These are phyloP conservation scores for Diaporthe ampelina DNA, from an alignment of 2,329 filamentous ascomycete genomes.

Conservation along the genomic window DNA sequence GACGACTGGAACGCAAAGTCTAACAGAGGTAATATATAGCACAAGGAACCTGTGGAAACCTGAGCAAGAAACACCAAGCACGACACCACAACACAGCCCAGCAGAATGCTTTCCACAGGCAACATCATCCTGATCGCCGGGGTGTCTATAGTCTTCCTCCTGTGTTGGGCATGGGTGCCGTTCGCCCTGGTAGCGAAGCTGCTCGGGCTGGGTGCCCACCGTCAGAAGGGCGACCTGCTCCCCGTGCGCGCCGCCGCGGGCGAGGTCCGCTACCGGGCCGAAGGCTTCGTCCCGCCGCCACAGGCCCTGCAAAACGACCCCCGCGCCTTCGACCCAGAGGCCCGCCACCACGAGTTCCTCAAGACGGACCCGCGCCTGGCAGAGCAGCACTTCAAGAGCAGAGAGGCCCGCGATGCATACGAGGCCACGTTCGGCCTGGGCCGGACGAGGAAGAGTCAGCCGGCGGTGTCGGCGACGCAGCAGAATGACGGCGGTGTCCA, in stretches of 20 bases:
- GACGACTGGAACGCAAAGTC: neutral
- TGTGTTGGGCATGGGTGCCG: slow-evolving; percentile 32
- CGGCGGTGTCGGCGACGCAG: neutral
- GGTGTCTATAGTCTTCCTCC: slow-evolving; percentile 3
- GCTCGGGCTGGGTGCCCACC: neutral
- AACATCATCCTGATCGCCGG: slow-evolving; percentile 27
- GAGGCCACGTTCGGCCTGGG: slow-evolving; percentile 56
- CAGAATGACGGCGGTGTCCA: neutral
- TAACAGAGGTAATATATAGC: neutral
- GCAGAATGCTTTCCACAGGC: neutral
- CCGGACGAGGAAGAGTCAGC: neutral
- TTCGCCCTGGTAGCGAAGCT: slow-evolving; percentile 1
- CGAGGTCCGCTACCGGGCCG: neutral
- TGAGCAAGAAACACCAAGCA: too few relatives aligned
- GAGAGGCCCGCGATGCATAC: slow-evolving; percentile 56
- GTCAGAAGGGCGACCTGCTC: neutral
- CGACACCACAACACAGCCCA: neutral
- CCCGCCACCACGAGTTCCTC: neutral
- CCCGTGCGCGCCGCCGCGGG: slow-evolving; percentile 5
- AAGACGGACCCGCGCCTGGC: slow-evolving; percentile 3
- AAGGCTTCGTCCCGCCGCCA: neutral
- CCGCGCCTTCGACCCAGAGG: slow-evolving; percentile 17
- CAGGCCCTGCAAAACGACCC: neutral
- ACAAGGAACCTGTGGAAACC: too few relatives aligned
- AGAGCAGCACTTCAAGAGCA: neutral